Evolutionary conservation across 2,329 filamentous ascomycete genomes (phyloP).

Genomic region (Didymella arachidicola): DNA sequence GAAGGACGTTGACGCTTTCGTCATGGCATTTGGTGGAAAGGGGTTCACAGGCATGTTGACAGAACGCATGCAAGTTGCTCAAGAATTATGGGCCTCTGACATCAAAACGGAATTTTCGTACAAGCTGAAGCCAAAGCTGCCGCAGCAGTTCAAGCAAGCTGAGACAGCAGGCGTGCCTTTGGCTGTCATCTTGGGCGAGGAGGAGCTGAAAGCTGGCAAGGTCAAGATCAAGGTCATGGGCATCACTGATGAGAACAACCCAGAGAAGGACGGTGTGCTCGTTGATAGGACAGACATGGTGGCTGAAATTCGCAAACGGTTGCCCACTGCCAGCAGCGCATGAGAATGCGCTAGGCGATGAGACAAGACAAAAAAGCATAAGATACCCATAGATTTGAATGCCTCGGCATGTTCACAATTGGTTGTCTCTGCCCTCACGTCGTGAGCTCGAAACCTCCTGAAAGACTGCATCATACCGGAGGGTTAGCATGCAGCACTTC

Average conservation of each 20-base stretch:
- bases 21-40: slow-evolving; percentile 94
- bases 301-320: slow-evolving; percentile 65
- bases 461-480: neutral
- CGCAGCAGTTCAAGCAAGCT: slow-evolving; percentile 88
- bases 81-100: slow-evolving; percentile 82
- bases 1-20: slow-evolving; percentile 86
- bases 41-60: slow-evolving; percentile 80
- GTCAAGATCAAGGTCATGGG: slow-evolving; percentile 89
- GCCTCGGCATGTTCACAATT: slow-evolving; percentile 10
- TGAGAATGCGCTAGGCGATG: neutral
- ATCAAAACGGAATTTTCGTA: slow-evolving; percentile 91
- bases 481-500: neutral
- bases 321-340: slow-evolving; percentile 45
- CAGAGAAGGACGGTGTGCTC: slow-evolving; percentile 86
- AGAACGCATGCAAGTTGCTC: slow-evolving; percentile 83
- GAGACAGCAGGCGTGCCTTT: slow-evolving; percentile 82
- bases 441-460: neutral
- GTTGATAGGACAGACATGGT: slow-evolving; percentile 71
- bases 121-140: slow-evolving; percentile 90
- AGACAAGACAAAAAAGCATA: slow-evolving; percentile 11
- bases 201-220: slow-evolving; percentile 83
- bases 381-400: slow-evolving; percentile 30
- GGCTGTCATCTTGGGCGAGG: slow-evolving; percentile 87
- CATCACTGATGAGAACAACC: slow-evolving; percentile 75
- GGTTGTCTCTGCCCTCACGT: neutral